These are phyloP conservation scores for Petunia secreta DNA, from an alignment of 257 asterid species.

Conservation along the genomic window DNA sequence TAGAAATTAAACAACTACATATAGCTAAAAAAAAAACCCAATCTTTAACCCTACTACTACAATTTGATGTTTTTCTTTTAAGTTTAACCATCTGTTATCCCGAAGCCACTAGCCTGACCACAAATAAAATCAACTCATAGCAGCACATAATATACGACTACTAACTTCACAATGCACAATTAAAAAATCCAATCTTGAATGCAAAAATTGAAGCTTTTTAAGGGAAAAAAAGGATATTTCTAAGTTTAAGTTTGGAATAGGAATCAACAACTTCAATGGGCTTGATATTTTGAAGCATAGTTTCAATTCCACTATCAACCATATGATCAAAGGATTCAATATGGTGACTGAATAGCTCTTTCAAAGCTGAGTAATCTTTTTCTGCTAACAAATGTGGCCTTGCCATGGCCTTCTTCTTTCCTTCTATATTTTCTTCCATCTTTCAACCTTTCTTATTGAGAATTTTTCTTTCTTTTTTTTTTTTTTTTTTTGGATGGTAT, in stretches of 20 bases:
- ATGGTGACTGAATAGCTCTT: conserved; percentile 71
- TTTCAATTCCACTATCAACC: conserved; percentile 64
- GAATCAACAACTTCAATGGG: conserved; percentile 66
- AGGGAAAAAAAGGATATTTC: conserved; percentile 83
- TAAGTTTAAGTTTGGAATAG: conserved; percentile 52
- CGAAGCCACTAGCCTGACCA: too few relatives aligned
- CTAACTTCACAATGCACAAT: neutral
- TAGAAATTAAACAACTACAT: too few relatives aligned
- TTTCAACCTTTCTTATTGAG: neutral
- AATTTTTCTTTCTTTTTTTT: too few relatives aligned
- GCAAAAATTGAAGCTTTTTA: conserved; percentile 32
- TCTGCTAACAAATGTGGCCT: conserved; percentile 69
- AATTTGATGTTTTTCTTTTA: too few relatives aligned
- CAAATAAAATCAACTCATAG: too few relatives aligned
- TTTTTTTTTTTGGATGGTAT: neutral
- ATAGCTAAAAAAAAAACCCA: too few relatives aligned
- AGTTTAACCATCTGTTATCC: too few relatives aligned
- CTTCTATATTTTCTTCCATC: conserved; percentile 20
- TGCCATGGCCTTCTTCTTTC: conserved; percentile 22
- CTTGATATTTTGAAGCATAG: conserved; percentile 54
- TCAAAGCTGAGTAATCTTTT: conserved; percentile 63
- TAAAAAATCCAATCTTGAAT: neutral
- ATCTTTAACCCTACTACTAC: too few relatives aligned
- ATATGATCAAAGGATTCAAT: conserved; percentile 84
- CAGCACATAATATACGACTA: too few relatives aligned